Conservation (phyloP, 1,284 basidiomycete genomes). For the Trichosporon asahii region DNA sequence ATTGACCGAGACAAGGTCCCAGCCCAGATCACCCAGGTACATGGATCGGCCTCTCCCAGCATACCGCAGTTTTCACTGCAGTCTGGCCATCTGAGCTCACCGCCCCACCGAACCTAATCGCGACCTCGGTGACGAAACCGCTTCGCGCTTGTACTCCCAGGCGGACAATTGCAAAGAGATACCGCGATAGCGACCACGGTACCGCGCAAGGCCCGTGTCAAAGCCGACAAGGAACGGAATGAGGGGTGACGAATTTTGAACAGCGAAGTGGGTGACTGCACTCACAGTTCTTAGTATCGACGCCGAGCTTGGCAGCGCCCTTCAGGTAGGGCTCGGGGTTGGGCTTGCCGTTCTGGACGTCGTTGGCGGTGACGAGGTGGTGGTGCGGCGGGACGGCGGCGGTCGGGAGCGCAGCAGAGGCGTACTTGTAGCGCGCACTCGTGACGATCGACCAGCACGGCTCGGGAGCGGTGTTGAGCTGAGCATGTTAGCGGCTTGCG, state of each 20-base stretch:
- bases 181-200: background rate
- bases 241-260: background rate
- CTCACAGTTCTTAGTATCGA: slow-evolving; percentile 43
- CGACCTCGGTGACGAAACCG: background rate
- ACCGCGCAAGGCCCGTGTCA: background rate
- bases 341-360: slow-evolving; percentile 72
- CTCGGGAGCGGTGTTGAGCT: slow-evolving; percentile 65
- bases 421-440: slow-evolving; percentile 70
- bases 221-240: background rate
- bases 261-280: background rate
- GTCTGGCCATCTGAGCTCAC: background rate
- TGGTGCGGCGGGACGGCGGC: slow-evolving; percentile 61
- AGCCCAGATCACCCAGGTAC: background rate
- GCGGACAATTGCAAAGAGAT: background rate
- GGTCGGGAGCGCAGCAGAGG: slow-evolving; percentile 61
- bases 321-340: slow-evolving; percentile 70
- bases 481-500: slow-evolving; percentile 31
- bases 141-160: background rate
- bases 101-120: background rate
- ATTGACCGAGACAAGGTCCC: slow-evolving; percentile 1
- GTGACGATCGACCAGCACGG: slow-evolving; percentile 75
- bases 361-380: slow-evolving; percentile 67
- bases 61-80: background rate
- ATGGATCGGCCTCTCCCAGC: background rate
- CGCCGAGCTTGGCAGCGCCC: slow-evolving; percentile 44